Base-by-base conservation (phyloP, 2,329 filamentous ascomycete genomes). In the Thielaviopsis populi region DNA sequence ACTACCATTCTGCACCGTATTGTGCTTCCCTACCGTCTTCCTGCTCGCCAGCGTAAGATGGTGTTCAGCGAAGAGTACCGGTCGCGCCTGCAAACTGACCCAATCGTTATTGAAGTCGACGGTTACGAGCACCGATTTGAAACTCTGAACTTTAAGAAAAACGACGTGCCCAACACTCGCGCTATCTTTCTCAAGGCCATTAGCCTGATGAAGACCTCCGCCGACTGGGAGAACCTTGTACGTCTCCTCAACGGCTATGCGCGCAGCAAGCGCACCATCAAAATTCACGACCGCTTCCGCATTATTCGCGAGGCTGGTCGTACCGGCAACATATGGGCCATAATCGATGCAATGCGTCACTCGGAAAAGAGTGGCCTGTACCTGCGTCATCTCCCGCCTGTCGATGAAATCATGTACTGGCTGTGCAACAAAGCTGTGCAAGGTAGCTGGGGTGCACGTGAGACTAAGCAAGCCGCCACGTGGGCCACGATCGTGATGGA, bases 11-110 rank as follows among this genome's bases (percentile, higher is more conserved):
- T 84, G 67, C 73, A 78, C 56, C 80, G 80, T 68, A 78, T 85
- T 71, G 80, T 87, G 70, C 73, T 87, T 50, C 84, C 84, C n/a
- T 73, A 77, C 40, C 80, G 83, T 70, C 80, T 88, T 33, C 76
- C 78, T 24, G 65, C 70, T 33, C 72, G 74, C 61, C 80, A 86
- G 73, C 79, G 76, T 68, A 75, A 79, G 68, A 76, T 80, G 66
- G 73, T 87, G 68, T 79, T 77, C 73, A 74, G 75, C 65, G 67
- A 70, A 15, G 77, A 76, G 67, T 75, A 78, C 71, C 73, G 75
- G 67, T 73, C 77, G 67, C 72, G 72, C 65, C 77, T 87, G 48
- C 73, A 79, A 66, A 73, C 75, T 42, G 81, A 84, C 70, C 80
- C 82, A 43, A 76, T 84, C 66, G 75, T 76, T 66, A 79, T 85